phyloP scores from a whole-genome alignment of 305 asterid species.

The Fraxinus latifolia region DNA sequence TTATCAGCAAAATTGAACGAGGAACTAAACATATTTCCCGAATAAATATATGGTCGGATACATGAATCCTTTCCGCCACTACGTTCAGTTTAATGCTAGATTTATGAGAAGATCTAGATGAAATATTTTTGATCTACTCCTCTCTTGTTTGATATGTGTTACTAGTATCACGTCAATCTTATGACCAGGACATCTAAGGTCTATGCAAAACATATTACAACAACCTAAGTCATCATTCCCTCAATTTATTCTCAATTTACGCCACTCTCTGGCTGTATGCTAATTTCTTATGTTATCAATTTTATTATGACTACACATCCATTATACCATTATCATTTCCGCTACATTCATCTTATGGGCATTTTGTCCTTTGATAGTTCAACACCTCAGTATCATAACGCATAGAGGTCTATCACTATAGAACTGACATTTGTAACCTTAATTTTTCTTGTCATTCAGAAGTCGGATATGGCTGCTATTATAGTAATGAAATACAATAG shows the following conservation, averaged over 20 bases:
- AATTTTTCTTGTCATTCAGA: neutral
- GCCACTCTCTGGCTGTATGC: neutral
- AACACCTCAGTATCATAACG: neutral
- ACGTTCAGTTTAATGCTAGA: neutral
- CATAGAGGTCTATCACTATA: neutral
- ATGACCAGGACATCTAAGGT: neutral
- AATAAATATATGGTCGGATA: neutral
- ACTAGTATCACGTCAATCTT: neutral
- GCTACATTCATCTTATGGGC: neutral
- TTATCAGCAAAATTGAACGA: neutral
- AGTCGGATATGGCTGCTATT: neutral
- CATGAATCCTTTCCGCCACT: neutral
- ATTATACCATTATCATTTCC: neutral
- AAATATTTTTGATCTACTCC: neutral
- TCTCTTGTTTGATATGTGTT: neutral
- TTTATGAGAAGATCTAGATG: neutral
- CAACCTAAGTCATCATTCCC: neutral
- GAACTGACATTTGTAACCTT: neutral
- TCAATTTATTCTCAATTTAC: neutral
- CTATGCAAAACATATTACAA: neutral
- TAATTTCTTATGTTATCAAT: neutral
- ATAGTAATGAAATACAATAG: neutral
- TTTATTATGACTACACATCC: neutral
- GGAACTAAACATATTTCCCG: neutral
- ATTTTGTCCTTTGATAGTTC: neutral